Evolutionary conservation across 2,329 filamentous ascomycete species (phyloP), one percentile per base, ranked within the genome.

Genomic region (Nothopassalora personata): DNA sequence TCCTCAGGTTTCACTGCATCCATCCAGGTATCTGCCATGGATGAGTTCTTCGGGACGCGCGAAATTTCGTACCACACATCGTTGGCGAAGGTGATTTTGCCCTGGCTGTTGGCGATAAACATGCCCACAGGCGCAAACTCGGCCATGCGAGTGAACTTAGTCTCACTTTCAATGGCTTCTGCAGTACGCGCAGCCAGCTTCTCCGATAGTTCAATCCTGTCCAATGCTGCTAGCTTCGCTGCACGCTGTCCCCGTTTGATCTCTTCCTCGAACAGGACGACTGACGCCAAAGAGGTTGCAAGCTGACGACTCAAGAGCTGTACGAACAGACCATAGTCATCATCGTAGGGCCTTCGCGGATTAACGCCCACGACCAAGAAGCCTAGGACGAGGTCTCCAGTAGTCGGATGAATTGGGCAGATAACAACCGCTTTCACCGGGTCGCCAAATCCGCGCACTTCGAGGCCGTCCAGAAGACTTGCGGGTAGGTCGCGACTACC

Each of bases 81-180:
- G 70, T 95, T 95, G 70, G 86, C 89, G 70, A 90, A 94, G 9
- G 83, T 89, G 66, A 94, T 89, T 27, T 81, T 77, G 3, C 90
- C 90, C 45, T 79, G 73, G 0, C 83, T 80, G 68, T 91, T 83
- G n/a, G 89, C 88, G 65, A 94, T 92, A 71, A 93, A 93, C 76
- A 95, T 87, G 30, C 90, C 90, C 1, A 92, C 89, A 0, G 90
- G 90, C 0, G 89, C 88, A 63, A 91, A 90, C 69, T 92, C 89
- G 2, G 90, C 89, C 88, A 94, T 91, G 48, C 89, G 81, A 0
- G 88, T 90, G 70, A 94, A 94, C 59, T 87, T 87, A 33, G 88
- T 86, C 71, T 94, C 90, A 70, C 85, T 81, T 57, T 83, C 81
- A 28, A 78, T 77, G 2, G 80, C 81, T 70, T 83, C 80, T 68